Percentiles rank a stretch among this genome's conserved stretches.
phyloP scores from a whole-genome alignment of 495 filamentous ascomycete species.

The Xylaria longipes region DNA sequence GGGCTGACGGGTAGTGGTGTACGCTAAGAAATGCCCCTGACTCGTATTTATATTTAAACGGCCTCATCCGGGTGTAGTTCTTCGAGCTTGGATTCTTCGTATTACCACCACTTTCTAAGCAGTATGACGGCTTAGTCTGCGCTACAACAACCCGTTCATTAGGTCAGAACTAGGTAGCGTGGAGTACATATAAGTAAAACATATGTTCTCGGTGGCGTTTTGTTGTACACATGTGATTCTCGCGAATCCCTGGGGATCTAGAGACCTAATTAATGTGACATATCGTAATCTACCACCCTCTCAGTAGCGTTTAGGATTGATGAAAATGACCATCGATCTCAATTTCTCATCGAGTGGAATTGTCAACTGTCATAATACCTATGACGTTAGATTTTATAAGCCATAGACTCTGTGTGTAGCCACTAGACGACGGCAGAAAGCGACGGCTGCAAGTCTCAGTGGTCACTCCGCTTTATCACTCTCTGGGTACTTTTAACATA shows the following conservation, averaged over 20 bases:
- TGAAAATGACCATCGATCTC: neutral
- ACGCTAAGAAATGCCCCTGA: neutral
- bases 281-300: neutral
- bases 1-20: constrained; percentile 4
- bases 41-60: constrained; percentile 16
- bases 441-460: neutral
- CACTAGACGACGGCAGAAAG: neutral
- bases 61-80: neutral
- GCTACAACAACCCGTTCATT: neutral
- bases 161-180: too few species aligned
- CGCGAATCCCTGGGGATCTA: neutral
- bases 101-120: neutral
- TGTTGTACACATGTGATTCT: neutral
- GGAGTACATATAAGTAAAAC: neutral
- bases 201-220: constrained; percentile 1
- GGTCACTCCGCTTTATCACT: neutral
- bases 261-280: neutral
- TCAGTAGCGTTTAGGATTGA: constrained; percentile 1
- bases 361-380: neutral
- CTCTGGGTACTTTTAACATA: neutral
- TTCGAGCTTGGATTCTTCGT: neutral
- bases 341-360: neutral
- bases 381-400: neutral
- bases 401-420: neutral
- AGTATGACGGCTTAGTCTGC: neutral